A percentile compares a stretch with the other conserved stretches of the same genome.
phyloP scores from a whole-genome alignment of 148 eudicot genomes.

The Nyssa sinensis region DNA sequence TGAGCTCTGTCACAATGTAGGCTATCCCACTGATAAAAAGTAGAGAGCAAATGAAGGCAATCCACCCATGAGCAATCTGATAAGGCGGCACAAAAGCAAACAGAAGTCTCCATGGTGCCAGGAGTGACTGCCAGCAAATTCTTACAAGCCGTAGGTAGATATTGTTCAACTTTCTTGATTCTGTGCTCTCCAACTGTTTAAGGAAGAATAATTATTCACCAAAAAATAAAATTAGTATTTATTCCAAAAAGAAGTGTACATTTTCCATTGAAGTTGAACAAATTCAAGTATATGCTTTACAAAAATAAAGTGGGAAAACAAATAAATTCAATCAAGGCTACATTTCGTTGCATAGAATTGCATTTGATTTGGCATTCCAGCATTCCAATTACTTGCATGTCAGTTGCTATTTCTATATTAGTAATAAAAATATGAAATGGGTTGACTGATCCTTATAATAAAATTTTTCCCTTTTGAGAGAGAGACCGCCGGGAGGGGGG shows the following conservation, averaged over 20 bases:
- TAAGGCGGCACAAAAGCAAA: constrained; percentile 86
- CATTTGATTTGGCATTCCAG: neutral
- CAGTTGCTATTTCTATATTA: too few species aligned
- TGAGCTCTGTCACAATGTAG: constrained; percentile 65
- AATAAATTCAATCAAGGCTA: neutral
- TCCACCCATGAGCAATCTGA: constrained; percentile 86
- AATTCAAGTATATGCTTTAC: neutral
- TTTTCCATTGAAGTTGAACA: neutral
- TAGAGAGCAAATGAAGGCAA: constrained; percentile 76
- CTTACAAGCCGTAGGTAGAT: constrained; percentile 29
- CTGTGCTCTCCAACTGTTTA: constrained; percentile 51
- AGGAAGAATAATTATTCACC: constrained; percentile 14
- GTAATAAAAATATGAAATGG: too few species aligned
- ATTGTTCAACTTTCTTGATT: constrained; percentile 38
- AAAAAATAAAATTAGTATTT: neutral
- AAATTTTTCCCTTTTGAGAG: too few species aligned
- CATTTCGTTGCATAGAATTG: neutral
- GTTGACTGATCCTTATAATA: too few species aligned
- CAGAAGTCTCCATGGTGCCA: constrained; percentile 70
- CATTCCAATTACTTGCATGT: too few species aligned
- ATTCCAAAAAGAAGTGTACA: neutral
- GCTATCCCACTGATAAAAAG: constrained; percentile 78
- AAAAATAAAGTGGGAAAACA: neutral
- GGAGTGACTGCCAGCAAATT: constrained; percentile 53
- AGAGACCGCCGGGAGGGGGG: too few species aligned